Evolutionary conservation across 1,284 basidiomycete genomes (phyloP).

Genomic region (Cutaneotrichosporon curvatum): DNA sequence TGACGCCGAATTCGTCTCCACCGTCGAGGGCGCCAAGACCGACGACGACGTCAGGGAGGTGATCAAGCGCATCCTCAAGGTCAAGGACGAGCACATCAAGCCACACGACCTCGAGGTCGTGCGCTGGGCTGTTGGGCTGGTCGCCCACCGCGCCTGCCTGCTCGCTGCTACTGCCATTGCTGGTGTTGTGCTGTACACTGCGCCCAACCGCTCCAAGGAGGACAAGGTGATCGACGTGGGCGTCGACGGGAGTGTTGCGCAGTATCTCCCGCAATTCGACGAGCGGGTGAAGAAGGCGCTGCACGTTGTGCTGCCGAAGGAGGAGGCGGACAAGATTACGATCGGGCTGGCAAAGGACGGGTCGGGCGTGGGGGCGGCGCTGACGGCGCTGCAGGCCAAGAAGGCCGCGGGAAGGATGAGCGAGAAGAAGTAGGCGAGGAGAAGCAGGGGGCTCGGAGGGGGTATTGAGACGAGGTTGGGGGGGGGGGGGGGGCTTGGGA

Average conservation of each 20-base stretch:
- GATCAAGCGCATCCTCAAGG: conserved; percentile 59
- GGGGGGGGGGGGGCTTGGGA: too few relatives aligned
- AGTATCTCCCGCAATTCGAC: conserved; percentile 84
- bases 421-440: background rate
- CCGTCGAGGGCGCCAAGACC: conserved; percentile 56
- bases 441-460: too few relatives aligned
- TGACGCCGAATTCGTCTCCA: conserved; percentile 87
- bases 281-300: conserved; percentile 66
- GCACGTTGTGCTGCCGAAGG: conserved; percentile 65
- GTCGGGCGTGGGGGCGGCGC: conserved; percentile 72
- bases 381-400: conserved; percentile 47
- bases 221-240: conserved; percentile 64
- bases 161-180: conserved; percentile 83
- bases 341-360: conserved; percentile 95
- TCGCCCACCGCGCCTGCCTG: conserved; percentile 73
- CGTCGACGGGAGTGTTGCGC: conserved; percentile 85
- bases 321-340: conserved; percentile 68
- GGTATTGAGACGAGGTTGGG: too few relatives aligned
- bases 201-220: conserved; percentile 50
- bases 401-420: conserved; percentile 33
- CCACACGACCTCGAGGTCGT: conserved; percentile 61
- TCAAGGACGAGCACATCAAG: conserved; percentile 48
- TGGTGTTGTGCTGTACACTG: conserved; percentile 75
- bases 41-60: conserved; percentile 49
- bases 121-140: conserved; percentile 66